Base-by-base conservation (phyloP, 2,329 filamentous ascomycete species). In the Leptographium galeiforme region DNA sequence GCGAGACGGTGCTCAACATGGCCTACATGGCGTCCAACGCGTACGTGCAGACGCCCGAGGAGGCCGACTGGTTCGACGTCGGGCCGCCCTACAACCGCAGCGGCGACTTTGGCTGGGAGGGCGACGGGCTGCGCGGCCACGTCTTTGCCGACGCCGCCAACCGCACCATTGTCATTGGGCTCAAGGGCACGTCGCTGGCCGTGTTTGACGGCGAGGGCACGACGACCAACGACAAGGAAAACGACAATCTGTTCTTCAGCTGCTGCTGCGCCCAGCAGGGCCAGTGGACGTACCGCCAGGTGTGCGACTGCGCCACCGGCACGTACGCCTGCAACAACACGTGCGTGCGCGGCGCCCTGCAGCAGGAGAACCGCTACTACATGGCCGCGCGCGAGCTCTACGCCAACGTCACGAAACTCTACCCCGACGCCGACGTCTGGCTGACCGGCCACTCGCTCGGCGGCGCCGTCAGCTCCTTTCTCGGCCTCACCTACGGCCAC, bases 181-280 rank as follows among this genome's bases (percentile, higher is more conserved):
- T 98, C 54, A 98, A 98, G 70, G 93, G 91, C 52, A 96, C 90
- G 0, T 87, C 84, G 1, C 81, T 85, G 2, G 91, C 93, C 13
- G 83, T 97, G 4, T 97, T 96, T 64, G 91, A 97, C 66, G 93
- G 93, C n/a, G 87, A 91, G 40, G 91, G 90, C 51, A 97, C 93
- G 1, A 97, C 91, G 0, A 95, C 89, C 32, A 95, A 95, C 61
- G 93, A 98, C 71, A 98, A 98, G 71, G 75, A 90, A 63, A 98
- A 97, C 66, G 93, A 98, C 69, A 98, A 98, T 65, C 75, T 98
- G 11, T 95, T 95, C 69, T 96, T 96, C 71, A 95, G 90, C 64
- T 98, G 93, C 70, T 98, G 93, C 68, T 98, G 93, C 68, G 93
- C 82, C 5, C 89, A 96, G 69, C 90, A 94, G 61, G 89, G 90